phyloP scores from a whole-genome alignment of 176 grass and related monocot genomes.

The Carex myosuroides region DNA sequence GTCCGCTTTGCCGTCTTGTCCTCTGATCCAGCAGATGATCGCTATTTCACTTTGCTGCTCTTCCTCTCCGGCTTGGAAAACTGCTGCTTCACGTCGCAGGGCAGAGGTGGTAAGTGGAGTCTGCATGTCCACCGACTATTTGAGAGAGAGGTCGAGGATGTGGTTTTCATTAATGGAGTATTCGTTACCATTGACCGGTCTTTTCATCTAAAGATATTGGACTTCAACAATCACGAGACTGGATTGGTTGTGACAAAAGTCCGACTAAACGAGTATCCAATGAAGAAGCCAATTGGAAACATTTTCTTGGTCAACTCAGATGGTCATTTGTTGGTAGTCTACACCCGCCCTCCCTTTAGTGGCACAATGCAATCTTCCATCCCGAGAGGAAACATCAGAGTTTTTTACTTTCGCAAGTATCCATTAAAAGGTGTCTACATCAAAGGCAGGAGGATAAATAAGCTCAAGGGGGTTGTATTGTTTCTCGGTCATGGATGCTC shows the following conservation, averaged over 20 bases:
- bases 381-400: not conserved
- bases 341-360: not conserved
- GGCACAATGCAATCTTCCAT: not conserved
- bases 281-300: too few relatives aligned
- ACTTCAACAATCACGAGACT: not conserved
- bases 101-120: not conserved
- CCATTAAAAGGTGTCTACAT: not conserved
- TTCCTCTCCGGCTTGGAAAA: not conserved
- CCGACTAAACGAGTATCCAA: too few relatives aligned
- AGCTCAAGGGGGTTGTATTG: not conserved
- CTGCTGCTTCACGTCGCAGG: not conserved
- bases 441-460: not conserved
- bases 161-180: not conserved
- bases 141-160: not conserved
- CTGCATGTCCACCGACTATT: not conserved
- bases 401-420: not conserved
- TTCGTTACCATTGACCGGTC: not conserved
- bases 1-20: not conserved
- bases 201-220: not conserved
- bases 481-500: not conserved
- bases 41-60: not conserved
- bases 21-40: not conserved
- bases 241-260: not conserved
- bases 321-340: not conserved
- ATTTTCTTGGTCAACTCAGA: not conserved